Percentiles rank a stretch among this genome's conserved stretches.
Evolutionary conservation across 2,329 filamentous ascomycete species (phyloP).

Genomic region (Fusarium sp.): DNA sequence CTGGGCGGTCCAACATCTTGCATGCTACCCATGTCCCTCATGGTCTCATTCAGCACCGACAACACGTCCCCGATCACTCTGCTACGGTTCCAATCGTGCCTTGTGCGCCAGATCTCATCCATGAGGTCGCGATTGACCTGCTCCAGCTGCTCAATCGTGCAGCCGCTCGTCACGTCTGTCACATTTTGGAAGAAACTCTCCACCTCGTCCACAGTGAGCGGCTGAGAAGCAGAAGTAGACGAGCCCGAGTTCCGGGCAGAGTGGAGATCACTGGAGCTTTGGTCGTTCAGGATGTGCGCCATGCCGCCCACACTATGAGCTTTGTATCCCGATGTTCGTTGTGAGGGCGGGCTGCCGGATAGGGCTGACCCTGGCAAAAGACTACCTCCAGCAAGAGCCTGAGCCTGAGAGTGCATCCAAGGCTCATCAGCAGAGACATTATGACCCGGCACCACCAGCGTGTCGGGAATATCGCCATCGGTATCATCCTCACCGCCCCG

Average conservation of each 20-base stretch:
- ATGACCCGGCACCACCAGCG: slow-evolving; percentile 63
- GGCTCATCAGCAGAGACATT: slow-evolving; percentile 66
- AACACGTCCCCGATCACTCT: slow-evolving; percentile 76
- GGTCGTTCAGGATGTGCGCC: slow-evolving; percentile 60
- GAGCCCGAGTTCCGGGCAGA: slow-evolving; percentile 52
- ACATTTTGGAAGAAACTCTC: slow-evolving; percentile 74
- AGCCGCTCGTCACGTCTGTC: slow-evolving; percentile 79
- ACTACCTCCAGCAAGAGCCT: slow-evolving; percentile 62
- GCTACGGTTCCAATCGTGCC: slow-evolving; percentile 87
- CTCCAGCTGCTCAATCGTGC: slow-evolving; percentile 93
- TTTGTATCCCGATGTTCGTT: slow-evolving; percentile 52
- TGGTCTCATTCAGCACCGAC: slow-evolving; percentile 82
- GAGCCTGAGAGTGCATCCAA: slow-evolving; percentile 73
- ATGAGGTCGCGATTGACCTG: slow-evolving; percentile 93
- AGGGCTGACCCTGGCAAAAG: slow-evolving; percentile 46
- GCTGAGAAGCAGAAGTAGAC: slow-evolving; percentile 63
- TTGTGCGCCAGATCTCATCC: slow-evolving; percentile 87
- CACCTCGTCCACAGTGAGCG: slow-evolving; percentile 67
- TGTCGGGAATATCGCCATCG: slow-evolving; percentile 68
- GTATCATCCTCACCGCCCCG: slow-evolving; percentile 51
- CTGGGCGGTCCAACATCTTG: slow-evolving; percentile 63
- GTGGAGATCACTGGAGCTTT: slow-evolving; percentile 54
- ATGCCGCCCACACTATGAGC: slow-evolving; percentile 48
- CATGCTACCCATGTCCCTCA: slow-evolving; percentile 75
- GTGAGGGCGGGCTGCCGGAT: slow-evolving; percentile 57